Conservation (phyloP, 176 grass and related monocot genomes). For the Triticum urartu region DNA sequence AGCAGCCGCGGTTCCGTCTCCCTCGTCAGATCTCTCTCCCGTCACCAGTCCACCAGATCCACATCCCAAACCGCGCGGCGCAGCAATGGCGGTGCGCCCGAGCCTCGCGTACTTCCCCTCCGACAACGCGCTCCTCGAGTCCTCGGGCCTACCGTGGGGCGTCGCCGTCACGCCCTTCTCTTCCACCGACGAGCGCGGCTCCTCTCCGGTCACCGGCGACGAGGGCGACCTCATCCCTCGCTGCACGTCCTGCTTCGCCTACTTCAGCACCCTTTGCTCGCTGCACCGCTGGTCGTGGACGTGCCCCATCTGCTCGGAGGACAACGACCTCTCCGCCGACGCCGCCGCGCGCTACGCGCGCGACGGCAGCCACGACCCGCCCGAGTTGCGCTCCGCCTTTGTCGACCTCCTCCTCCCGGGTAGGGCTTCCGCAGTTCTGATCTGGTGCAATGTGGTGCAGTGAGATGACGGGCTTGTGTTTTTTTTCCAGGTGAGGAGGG, state of each 20-base stretch:
- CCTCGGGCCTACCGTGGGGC: conserved; percentile 80
- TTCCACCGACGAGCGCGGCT: conserved; percentile 57
- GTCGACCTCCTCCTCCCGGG: conserved; percentile 68
- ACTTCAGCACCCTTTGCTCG: conserved; percentile 65
- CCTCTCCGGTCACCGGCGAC: conserved; percentile 37
- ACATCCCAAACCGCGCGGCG: background rate
- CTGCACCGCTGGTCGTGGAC: conserved; percentile 85
- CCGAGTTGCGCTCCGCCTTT: conserved; percentile 89
- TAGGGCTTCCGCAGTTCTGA: conserved; percentile 13
- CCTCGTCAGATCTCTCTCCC: conserved; percentile 19
- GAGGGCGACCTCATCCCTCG: conserved; percentile 71
- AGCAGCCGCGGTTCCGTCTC: too few relatives aligned
- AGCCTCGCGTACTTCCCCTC: conserved; percentile 72
- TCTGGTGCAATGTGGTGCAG: background rate
- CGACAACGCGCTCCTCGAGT: conserved; percentile 48
- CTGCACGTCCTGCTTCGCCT: conserved; percentile 81
- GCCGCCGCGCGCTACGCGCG: conserved; percentile 52
- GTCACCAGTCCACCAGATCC: conserved; percentile 31
- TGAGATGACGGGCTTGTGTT: conserved; percentile 7
- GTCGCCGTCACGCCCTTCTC: conserved; percentile 76
- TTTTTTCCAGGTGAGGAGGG: conserved; percentile 46
- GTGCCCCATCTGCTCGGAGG: conserved; percentile 65
- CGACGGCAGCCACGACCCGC: conserved; percentile 45
- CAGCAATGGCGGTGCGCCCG: conserved; percentile 69
- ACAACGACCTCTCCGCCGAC: conserved; percentile 55